Evolutionary conservation across 805 yeast genomes (phyloP), one percentile per base, ranked within the genome.

Genomic region (Geotrichum ghanense): DNA sequence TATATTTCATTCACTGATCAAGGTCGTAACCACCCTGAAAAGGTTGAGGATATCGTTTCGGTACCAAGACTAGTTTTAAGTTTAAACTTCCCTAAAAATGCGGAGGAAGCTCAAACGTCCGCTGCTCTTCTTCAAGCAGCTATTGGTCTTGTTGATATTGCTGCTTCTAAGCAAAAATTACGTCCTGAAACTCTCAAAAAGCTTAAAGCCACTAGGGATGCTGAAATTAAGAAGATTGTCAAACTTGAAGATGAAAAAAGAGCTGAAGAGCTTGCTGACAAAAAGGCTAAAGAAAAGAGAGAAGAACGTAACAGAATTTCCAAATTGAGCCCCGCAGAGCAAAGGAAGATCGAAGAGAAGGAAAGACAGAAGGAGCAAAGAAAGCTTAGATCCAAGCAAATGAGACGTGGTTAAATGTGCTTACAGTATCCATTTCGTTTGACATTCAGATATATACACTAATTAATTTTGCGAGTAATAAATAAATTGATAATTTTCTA

Each of bases 1-100:
- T 83, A 63, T 59, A 60, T 92, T 51, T 81, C 94, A 40, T 72
- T 88, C 61, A 86, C 96, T 45, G 99, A 92, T 65, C 82, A 85
- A 64, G 80, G 88, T 14, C 56, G 65, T n/a, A 82, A 72, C 45
- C 83, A 76, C 55, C 97, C 98, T 42, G 69, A 64, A 41, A 61
- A 73, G 27, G 67, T 77, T 43, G 63, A 62, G n/a, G 83, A 79
- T 52, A 73, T 75, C 64, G 68, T 65, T 37, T 74, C 83, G 31
- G 57, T 57, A 45, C 74, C 78, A 52, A 60, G 55, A 22, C 48
- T 57, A 17, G 49, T 53, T n/a, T 67, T 84, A 37, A 61, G 79
- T 16, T 64, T 89, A 51, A 73, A 79, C 47, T 59, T 80, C 52
- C 78, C 83, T 35, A 64, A 72, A 26, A 71, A 72, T 24, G 60